Evolutionary conservation across 2,329 filamentous ascomycete genomes (phyloP).

Genomic region (Aspergillus transmontanensis): DNA sequence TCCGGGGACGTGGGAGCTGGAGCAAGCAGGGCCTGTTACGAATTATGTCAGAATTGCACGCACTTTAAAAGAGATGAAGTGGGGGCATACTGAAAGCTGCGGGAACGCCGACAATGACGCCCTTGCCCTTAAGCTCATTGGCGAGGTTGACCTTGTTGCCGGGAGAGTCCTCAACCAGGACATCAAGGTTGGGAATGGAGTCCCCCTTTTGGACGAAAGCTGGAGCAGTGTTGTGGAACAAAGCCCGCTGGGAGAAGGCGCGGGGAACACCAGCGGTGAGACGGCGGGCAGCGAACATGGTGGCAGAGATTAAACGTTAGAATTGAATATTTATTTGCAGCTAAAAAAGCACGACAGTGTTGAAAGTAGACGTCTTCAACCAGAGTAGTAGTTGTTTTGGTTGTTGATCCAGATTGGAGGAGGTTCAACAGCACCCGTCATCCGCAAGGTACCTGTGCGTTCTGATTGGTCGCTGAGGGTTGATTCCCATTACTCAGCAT

Average conservation of each 20-base stretch:
- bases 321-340: neutral
- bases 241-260: conserved; percentile 32
- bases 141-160: conserved; percentile 89
- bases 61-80: neutral
- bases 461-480: neutral
- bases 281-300: conserved; percentile 44
- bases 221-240: conserved; percentile 44
- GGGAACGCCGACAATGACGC: conserved; percentile 82
- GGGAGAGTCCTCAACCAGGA: conserved; percentile 81
- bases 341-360: neutral
- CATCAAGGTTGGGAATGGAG: conserved; percentile 72
- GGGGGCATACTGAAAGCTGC: conserved; percentile 67
- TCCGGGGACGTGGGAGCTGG: conserved; percentile 75
- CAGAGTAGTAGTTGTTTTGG: neutral
- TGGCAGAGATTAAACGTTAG: neutral
- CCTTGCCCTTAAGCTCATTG: conserved; percentile 74
- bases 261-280: conserved; percentile 35
- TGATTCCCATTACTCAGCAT: neutral
- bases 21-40: conserved; percentile 60
- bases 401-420: neutral
- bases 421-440: neutral
- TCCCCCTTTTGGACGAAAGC: conserved; percentile 74
- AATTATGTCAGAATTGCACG: neutral
- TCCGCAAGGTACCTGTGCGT: neutral
- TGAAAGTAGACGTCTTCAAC: neutral